Percentiles rank a stretch among this genome's conserved stretches.
phyloP scores from a whole-genome alignment of 495 filamentous ascomycete species.

The Trypethelium eluteriae region DNA sequence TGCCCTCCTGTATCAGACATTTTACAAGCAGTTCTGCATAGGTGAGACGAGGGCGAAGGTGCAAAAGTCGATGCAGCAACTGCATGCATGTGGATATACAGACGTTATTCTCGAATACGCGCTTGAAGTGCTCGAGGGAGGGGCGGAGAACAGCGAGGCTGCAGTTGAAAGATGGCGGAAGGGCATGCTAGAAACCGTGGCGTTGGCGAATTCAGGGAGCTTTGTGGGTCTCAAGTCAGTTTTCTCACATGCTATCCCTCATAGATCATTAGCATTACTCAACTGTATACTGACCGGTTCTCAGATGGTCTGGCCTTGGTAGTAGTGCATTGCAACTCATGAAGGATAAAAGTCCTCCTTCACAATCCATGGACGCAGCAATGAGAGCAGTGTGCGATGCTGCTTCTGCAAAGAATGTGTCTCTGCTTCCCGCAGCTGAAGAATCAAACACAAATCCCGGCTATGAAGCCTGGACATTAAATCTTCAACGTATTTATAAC shows the following conservation, averaged over 20 bases:
- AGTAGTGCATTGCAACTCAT: constrained; percentile 61
- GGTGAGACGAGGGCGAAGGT: constrained; percentile 62
- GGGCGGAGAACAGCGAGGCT: constrained; percentile 37
- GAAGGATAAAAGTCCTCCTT: constrained; percentile 49
- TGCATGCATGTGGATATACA: constrained; percentile 60
- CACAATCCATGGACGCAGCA: constrained; percentile 54
- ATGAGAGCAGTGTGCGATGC: constrained; percentile 71
- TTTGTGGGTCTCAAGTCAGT: constrained; percentile 78
- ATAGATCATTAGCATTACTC: constrained; percentile 11
- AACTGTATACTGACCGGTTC: constrained; percentile 11
- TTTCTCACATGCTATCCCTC: neutral
- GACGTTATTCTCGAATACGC: constrained; percentile 76
- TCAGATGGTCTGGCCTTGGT: constrained; percentile 79
- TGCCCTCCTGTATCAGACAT: constrained; percentile 61
- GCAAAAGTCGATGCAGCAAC: constrained; percentile 45
- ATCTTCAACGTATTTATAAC: constrained; percentile 73
- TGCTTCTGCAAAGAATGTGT: constrained; percentile 60
- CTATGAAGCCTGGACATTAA: constrained; percentile 77
- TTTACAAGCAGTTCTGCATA: constrained; percentile 81
- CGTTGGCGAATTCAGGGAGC: constrained; percentile 64
- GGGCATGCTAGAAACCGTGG: constrained; percentile 68
- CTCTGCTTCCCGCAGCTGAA: constrained; percentile 84
- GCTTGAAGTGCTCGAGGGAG: constrained; percentile 59
- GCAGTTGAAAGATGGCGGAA: constrained; percentile 67
- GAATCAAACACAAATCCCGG: constrained; percentile 72